A percentile compares a stretch with the other conserved stretches of the same genome.
Evolutionary conservation across 2,329 filamentous ascomycete genomes (phyloP).

Genomic region (Xylaria arbuscula): DNA sequence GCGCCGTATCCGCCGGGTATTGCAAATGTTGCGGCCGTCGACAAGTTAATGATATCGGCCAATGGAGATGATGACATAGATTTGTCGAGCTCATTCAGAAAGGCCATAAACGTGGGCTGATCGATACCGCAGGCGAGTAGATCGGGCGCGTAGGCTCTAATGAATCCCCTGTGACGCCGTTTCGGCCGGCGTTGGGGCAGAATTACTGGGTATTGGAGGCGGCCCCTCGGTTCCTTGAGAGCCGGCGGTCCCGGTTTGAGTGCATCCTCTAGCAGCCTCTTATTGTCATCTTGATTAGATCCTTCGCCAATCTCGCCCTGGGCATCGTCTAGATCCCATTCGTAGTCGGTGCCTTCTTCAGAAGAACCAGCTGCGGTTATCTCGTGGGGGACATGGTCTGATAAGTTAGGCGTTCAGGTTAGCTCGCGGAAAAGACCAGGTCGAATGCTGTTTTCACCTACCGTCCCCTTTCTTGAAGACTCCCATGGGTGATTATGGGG

Average conservation of each 20-base stretch:
- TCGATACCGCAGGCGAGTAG: slow-evolving; percentile 42
- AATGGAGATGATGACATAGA: slow-evolving; percentile 30
- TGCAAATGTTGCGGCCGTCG: slow-evolving; percentile 12
- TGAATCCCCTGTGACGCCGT: slow-evolving; percentile 41
- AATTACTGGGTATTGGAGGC: slow-evolving; percentile 40
- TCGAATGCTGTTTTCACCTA: too few relatives aligned
- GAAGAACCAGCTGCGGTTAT: too few relatives aligned
- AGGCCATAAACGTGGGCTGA: slow-evolving; percentile 40
- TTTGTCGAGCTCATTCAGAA: slow-evolving; percentile 42
- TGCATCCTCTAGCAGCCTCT: not conserved
- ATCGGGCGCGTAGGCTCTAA: slow-evolving; percentile 45
- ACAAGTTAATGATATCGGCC: slow-evolving; percentile 24
- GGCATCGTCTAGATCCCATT: slow-evolving; percentile 36
- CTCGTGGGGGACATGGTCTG: too few relatives aligned
- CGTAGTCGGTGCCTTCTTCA: not conserved
- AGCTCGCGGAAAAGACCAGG: too few relatives aligned
- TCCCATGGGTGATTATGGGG: too few relatives aligned
- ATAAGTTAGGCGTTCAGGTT: too few relatives aligned
- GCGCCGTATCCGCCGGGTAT: slow-evolving; percentile 17
- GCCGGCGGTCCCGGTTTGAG: not conserved
- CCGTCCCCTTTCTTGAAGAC: too few relatives aligned
- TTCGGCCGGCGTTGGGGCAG: slow-evolving; percentile 44
- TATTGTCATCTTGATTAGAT: slow-evolving; percentile 2
- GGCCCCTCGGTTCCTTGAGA: slow-evolving; percentile 4
- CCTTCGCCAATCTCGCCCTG: slow-evolving; percentile 26